These are phyloP conservation scores for Pouteria campechiana DNA, from an alignment of 179 eudicot genomes.

Conservation along the genomic window DNA sequence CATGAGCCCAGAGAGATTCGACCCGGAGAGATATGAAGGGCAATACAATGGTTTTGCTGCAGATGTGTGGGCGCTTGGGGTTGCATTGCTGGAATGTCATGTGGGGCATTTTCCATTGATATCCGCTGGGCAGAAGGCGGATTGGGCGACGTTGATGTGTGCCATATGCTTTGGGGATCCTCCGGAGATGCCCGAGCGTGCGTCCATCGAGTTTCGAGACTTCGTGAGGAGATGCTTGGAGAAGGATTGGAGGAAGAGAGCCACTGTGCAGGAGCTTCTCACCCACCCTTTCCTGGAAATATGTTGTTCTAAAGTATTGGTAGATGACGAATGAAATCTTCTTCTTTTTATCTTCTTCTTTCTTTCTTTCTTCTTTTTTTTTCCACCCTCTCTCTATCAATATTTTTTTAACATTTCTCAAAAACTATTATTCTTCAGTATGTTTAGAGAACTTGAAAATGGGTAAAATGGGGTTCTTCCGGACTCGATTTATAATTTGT, in stretches of 20 bases:
- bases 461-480: too few relatives aligned
- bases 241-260: constrained; percentile 28
- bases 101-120: constrained; percentile 21
- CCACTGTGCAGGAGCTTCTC: constrained; percentile 26
- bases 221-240: constrained; percentile 24
- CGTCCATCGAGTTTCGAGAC: constrained; percentile 12
- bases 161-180: constrained; percentile 15
- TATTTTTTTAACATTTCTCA: too few relatives aligned
- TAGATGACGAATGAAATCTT: too few relatives aligned
- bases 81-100: constrained; percentile 22
- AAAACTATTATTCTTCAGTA: too few relatives aligned
- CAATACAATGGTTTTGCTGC: constrained; percentile 11
- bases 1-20: constrained; percentile 32
- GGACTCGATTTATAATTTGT: too few relatives aligned
- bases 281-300: constrained; percentile 14
- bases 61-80: constrained; percentile 26
- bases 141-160: constrained; percentile 21
- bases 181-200: constrained; percentile 7
- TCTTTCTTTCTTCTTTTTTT: too few relatives aligned
- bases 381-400: too few relatives aligned
- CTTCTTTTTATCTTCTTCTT: too few relatives aligned
- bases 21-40: constrained; percentile 18
- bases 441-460: too few relatives aligned
- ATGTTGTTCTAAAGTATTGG: too few relatives aligned
- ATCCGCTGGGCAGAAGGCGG: constrained; percentile 6